Evolutionary conservation across 768 basidiomycete genomes (phyloP), one percentile per base, ranked within the genome.

Genomic region (Coprinopsis strossmayeri): DNA sequence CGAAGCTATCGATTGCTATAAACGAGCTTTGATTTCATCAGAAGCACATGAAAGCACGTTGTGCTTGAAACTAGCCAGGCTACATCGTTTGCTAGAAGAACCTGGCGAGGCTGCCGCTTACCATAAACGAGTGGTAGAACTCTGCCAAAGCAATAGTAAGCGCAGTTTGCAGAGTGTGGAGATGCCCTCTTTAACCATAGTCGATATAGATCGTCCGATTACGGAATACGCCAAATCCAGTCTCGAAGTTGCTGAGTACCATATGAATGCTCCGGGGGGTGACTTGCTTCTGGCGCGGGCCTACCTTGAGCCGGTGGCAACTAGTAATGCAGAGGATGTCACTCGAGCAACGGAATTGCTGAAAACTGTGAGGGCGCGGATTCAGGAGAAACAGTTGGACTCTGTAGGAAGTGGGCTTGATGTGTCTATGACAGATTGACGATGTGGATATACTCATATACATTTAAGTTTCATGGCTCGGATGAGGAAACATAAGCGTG

Each of bases 1-100:
- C 51, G 94, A 98, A 64, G 93, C 96, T 13, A 83, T 94, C 37
- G 86, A 93, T 61, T 91, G 92, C 59, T 82, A 91, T 53, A 89
- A 91, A 56, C 87, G 93, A 34, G 94, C 95, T 11, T 73, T 98
- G 46, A 80, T 86, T 50, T 79, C 85, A 48, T 85, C 85, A 23
- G 87, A 88, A 63, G 77, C 84, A 2, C 78, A 82, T 52, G 88
- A 92, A 61, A 86, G 78, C 30, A 74, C 71, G 20, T 82, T 90
- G 53, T 78, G 81, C 61, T 66, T 85, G 30, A 89, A 81, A 60
- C 69, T 93, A 27, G 91, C 91, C 15, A 78, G 74, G 58, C 70
- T 93, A 42, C 77, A 89, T 59, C 75, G 74, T 46, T 72, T 74
- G 23, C 66, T 89, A 30, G 80, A 82, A 13, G 88, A 93, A 57